Base-by-base conservation (phyloP, 305 asterid species). In the Lippia alba region DNA sequence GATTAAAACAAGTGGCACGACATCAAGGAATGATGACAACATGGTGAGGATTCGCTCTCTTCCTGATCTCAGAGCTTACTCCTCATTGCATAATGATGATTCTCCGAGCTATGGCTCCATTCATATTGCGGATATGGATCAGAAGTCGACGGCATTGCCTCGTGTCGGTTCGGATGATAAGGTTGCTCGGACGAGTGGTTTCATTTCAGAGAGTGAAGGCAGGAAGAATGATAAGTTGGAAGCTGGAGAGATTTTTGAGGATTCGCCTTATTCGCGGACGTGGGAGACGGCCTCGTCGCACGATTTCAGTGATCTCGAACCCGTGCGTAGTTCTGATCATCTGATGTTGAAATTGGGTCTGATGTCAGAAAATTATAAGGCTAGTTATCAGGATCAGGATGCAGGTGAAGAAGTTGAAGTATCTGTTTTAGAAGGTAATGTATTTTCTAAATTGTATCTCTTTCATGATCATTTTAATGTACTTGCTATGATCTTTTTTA, bases 21-120 rank as follows among this genome's bases (percentile, higher is more conserved):
- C 71, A 36, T 70, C 85, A 11, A 63, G 36, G 8, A 67, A 56
- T 12, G 70, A 76, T 10, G 70, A 76, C 39, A 41, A 58, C 10
- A 64, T 89, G 17, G 80, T 39, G 16, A 93, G 96, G 81, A 87
- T 87, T 69, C 88, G 75, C 62, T 91, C 98, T 1, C 81, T 86
- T 58, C 97, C 94, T 17, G 90, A 89, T 73, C 88, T 93, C 46
- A 86, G 94, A 66, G 75, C 86, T 11, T 80, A 81, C 61, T 76
- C 85, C 4, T 82, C 74, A 49, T 75, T 80, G 17, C 84, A 72
- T 0, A 61, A 65, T 8, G 90, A 86, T 16, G 92, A 85, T 71
- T 71, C 81, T 61, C 53, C 66, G 0, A 57, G 54, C 39, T 58
- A 55, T 36, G 63, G 63, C 48, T 64, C 75, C 51, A 46, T 17